Conservation (phyloP, 345 rosid species). For the Lepidium aucheri region DNA sequence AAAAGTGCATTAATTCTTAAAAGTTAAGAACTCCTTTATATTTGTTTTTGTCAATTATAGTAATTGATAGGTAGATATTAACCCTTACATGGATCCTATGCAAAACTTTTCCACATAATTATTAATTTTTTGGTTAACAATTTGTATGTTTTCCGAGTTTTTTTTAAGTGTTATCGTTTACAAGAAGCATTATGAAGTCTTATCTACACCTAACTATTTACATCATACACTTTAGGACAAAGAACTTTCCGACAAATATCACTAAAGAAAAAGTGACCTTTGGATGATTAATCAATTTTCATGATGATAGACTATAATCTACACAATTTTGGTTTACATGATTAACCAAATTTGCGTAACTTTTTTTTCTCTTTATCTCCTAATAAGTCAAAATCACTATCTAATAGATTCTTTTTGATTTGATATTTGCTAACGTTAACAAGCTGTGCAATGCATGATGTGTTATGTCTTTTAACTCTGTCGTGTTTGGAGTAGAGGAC, state of each 20-base stretch:
- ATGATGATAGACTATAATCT: background rate
- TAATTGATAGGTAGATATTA: background rate
- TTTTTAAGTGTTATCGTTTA: background rate
- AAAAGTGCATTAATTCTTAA: too few species aligned
- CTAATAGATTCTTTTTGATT: background rate
- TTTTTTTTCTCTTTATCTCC: background rate
- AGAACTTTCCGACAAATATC: background rate
- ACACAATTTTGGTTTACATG: background rate
- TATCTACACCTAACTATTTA: background rate
- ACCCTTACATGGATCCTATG: conserved; percentile 7
- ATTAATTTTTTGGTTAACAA: background rate
- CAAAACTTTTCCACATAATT: background rate
- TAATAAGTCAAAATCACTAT: background rate
- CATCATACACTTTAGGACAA: conserved; percentile 4
- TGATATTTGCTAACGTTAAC: conserved; percentile 19
- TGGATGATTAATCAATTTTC: background rate
- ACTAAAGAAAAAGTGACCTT: conserved; percentile 1
- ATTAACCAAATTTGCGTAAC: background rate
- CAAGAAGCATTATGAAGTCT: background rate
- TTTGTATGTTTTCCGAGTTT: too few species aligned
- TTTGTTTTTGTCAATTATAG: too few species aligned
- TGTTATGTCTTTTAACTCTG: conserved; percentile 9
- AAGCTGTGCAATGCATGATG: background rate
- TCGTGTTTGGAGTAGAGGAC: background rate
- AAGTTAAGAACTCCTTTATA: too few species aligned